These are phyloP conservation scores for Penicillium sp. DNA, from an alignment of 2,329 filamentous ascomycete genomes.

Conservation along the genomic window DNA sequence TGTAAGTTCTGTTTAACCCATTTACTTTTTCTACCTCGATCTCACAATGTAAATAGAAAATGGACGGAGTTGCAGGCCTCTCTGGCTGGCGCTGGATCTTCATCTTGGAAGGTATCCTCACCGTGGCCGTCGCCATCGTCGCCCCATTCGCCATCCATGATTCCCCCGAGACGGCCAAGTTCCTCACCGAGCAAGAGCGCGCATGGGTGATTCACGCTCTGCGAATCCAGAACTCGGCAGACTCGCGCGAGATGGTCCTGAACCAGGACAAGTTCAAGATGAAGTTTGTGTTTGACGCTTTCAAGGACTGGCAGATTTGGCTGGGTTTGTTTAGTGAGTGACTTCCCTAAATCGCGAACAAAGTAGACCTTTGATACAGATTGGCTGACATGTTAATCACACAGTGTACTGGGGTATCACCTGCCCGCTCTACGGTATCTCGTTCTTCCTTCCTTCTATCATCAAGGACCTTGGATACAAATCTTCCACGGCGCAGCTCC, in stretches of 20 bases:
- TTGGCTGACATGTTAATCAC: conserved; percentile 9
- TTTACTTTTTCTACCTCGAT: not conserved
- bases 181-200: conserved; percentile 45
- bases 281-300: conserved; percentile 43
- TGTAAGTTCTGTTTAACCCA: conserved; percentile 27
- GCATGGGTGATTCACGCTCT: conserved; percentile 40
- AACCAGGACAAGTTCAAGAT: conserved; percentile 37
- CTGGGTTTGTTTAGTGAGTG: conserved; percentile 40
- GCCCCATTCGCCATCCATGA: conserved; percentile 51
- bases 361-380: not conserved
- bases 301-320: conserved; percentile 47
- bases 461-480: conserved; percentile 45
- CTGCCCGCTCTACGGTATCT: conserved; percentile 46
- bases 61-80: conserved; percentile 52
- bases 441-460: conserved; percentile 44
- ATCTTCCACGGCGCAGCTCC: conserved; percentile 42
- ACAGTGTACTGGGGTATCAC: conserved; percentile 47
- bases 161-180: conserved; percentile 47
- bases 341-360: not conserved
- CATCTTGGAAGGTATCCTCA: conserved; percentile 52
- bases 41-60: conserved; percentile 35
- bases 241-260: conserved; percentile 28
- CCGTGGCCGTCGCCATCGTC: conserved; percentile 44
- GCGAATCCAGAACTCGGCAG: conserved; percentile 36
- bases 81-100: conserved; percentile 55